Evolutionary conservation across 257 asterid genomes (phyloP).

Genomic region (Primulina eburnea): DNA sequence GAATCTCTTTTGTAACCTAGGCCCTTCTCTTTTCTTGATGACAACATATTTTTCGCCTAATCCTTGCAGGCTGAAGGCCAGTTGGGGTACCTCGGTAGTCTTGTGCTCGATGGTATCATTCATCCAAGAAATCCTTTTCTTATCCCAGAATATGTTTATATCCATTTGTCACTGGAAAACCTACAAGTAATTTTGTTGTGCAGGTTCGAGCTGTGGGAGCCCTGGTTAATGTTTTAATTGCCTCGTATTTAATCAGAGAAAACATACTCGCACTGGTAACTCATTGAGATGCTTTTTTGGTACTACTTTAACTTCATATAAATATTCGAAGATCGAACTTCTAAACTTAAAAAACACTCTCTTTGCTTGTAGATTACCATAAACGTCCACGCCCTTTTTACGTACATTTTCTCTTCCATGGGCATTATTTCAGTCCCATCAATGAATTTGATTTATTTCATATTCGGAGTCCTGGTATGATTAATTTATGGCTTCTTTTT

Average conservation of each 20-base stretch:
- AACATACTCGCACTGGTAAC: conserved; percentile 87
- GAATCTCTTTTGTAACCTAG: background rate
- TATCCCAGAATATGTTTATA: conserved; percentile 17
- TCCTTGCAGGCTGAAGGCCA: conserved; percentile 60
- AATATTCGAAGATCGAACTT: background rate
- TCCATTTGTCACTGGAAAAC: conserved; percentile 4
- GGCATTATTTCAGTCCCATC: conserved; percentile 74
- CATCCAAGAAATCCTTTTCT: conserved; percentile 27
- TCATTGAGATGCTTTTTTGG: background rate
- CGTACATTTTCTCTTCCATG: conserved; percentile 54
- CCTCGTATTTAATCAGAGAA: conserved; percentile 86
- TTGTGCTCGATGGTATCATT: conserved; percentile 66
- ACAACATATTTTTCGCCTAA: conserved; percentile 1
- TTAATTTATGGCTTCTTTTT: background rate
- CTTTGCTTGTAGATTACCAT: conserved; percentile 58
- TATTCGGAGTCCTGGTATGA: conserved; percentile 80
- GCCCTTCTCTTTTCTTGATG: background rate
- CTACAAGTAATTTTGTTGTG: conserved; percentile 23
- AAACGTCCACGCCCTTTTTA: conserved; percentile 74
- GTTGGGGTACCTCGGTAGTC: conserved; percentile 74
- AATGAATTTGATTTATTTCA: conserved; percentile 63
- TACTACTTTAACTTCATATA: background rate
- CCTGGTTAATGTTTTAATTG: conserved; percentile 66
- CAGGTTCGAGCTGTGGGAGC: conserved; percentile 93
- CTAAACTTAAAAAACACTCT: conserved; percentile 4